Evolutionary conservation across 345 rosid genomes (phyloP).

Genomic region (Brassica juncea): DNA sequence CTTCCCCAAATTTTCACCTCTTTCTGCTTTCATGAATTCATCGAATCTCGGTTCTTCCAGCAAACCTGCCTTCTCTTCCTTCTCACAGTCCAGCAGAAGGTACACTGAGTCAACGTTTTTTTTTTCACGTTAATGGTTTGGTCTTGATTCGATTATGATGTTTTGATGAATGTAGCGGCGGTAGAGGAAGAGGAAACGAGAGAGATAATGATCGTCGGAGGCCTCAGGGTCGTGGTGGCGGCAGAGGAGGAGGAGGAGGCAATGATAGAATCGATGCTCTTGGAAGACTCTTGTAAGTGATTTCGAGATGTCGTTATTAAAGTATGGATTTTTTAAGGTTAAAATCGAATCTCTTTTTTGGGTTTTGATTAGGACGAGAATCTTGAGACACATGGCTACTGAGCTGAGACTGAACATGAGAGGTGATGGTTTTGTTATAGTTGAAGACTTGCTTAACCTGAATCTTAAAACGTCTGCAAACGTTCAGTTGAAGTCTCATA

Average conservation of each 20-base stretch:
- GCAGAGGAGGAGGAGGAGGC: slow-evolving; percentile 40
- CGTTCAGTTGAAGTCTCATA: slow-evolving; percentile 64
- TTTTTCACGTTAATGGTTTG: slow-evolving; percentile 1
- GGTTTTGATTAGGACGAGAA: slow-evolving; percentile 55
- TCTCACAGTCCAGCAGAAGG: slow-evolving; percentile 50
- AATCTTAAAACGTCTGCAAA: slow-evolving; percentile 72
- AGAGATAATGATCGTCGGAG: slow-evolving; percentile 46
- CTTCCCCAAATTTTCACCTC: neutral
- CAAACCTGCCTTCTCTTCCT: slow-evolving; percentile 41
- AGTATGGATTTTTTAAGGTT: neutral
- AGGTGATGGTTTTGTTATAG: slow-evolving; percentile 81
- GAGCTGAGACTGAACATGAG: slow-evolving; percentile 73
- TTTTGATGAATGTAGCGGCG: slow-evolving; percentile 39
- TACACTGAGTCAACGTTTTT: neutral
- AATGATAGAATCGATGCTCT: slow-evolving; percentile 43
- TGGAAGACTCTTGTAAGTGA: too few relatives aligned
- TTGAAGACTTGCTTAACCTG: slow-evolving; percentile 66
- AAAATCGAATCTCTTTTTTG: neutral
- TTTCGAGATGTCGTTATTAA: too few relatives aligned
- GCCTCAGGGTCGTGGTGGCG: slow-evolving; percentile 54
- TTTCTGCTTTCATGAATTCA: slow-evolving; percentile 28
- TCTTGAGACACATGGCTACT: slow-evolving; percentile 77
- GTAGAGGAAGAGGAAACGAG: slow-evolving; percentile 52
- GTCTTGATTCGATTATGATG: neutral
- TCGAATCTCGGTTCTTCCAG: slow-evolving; percentile 12